Evolutionary conservation across 345 rosid genomes (phyloP).

Genomic region (Aurinia saxatilis): DNA sequence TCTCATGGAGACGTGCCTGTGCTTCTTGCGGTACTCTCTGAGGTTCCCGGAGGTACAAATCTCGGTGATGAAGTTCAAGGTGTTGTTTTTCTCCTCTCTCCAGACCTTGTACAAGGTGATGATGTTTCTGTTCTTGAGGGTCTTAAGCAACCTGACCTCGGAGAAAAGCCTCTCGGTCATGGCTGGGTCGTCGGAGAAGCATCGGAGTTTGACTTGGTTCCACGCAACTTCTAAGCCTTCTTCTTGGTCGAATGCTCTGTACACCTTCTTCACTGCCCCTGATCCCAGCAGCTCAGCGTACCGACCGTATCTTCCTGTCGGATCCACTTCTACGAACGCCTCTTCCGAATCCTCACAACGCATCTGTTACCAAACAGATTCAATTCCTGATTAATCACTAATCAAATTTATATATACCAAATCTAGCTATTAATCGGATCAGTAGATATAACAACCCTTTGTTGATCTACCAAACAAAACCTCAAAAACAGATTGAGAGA

Average conservation of each 20-base stretch:
- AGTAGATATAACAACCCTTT: too few species aligned
- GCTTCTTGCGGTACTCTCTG: constrained; percentile 77
- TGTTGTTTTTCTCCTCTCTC: constrained; percentile 43
- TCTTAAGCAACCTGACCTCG: constrained; percentile 53
- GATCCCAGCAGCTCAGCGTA: constrained; percentile 57
- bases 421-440: too few species aligned
- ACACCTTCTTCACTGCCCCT: constrained; percentile 77
- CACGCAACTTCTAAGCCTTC: constrained; percentile 93
- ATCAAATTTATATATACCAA: too few species aligned
- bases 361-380: constrained; percentile 37
- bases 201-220: constrained; percentile 75
- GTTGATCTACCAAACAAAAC: too few species aligned
- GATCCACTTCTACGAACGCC: constrained; percentile 66
- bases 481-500: too few species aligned
- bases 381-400: constrained; percentile 11
- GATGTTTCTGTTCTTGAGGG: constrained; percentile 47
- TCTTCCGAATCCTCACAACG: constrained; percentile 44
- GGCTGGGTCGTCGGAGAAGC: constrained; percentile 43
- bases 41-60: constrained; percentile 85
- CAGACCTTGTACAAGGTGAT: constrained; percentile 55
- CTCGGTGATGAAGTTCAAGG: constrained; percentile 81
- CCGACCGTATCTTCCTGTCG: constrained; percentile 72
- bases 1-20: constrained; percentile 68
- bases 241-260: constrained; percentile 84
- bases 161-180: constrained; percentile 68